These are phyloP conservation scores for Myxozyma geophila DNA, from an alignment of 805 yeast genomes.

Conservation along the genomic window DNA sequence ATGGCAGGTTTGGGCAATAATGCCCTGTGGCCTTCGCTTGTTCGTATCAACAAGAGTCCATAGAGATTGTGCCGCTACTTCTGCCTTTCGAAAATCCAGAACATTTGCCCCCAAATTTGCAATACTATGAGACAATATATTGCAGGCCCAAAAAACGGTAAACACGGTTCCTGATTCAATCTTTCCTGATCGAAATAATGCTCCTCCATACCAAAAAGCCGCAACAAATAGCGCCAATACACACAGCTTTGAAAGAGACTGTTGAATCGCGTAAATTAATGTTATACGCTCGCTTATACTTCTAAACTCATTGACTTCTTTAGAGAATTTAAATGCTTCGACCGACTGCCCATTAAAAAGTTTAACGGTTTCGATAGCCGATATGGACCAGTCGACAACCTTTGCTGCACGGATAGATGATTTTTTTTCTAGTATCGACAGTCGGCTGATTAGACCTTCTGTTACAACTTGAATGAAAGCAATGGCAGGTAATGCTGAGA, in stretches of 20 bases:
- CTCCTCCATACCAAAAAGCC: conserved; percentile 89
- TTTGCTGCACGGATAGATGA: conserved; percentile 61
- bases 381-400: conserved; percentile 70
- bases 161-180: conserved; percentile 66
- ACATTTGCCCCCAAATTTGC: conserved; percentile 61
- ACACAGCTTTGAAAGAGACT: conserved; percentile 60
- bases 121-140: conserved; percentile 68
- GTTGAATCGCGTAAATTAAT: conserved; percentile 56
- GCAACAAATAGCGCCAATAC: conserved; percentile 81
- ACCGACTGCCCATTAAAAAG: conserved; percentile 58
- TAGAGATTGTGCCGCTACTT: conserved; percentile 64
- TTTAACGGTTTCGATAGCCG: conserved; percentile 63
- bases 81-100: conserved; percentile 69
- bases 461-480: conserved; percentile 54
- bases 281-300: conserved; percentile 16
- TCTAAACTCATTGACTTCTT: conserved; percentile 47
- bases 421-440: conserved; percentile 61
- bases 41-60: conserved; percentile 25
- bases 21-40: conserved; percentile 30
- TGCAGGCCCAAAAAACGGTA: conserved; percentile 82
- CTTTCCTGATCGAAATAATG: conserved; percentile 58
- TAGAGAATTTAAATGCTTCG: conserved; percentile 56
- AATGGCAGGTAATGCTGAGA: conserved; percentile 76
- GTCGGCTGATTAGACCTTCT: conserved; percentile 56
- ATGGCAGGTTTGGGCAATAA: conserved; percentile 39